phyloP scores from a whole-genome alignment of 371 early-diverging fungal species.

The Lichtheimia hyalospora region DNA sequence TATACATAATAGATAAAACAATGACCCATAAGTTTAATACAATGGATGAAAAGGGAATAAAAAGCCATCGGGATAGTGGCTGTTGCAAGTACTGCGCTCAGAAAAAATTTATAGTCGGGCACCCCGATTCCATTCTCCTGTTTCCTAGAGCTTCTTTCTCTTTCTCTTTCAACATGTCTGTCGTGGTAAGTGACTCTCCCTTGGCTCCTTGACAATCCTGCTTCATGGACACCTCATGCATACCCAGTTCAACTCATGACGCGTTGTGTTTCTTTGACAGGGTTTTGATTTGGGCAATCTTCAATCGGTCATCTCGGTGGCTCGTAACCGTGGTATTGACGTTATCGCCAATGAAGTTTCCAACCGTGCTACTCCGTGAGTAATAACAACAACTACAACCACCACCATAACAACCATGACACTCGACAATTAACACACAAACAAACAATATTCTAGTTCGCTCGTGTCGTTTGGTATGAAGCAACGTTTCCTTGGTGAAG shows the following conservation, averaged over 20 bases:
- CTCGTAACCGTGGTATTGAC: constrained; percentile 97
- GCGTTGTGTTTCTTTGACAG: constrained; percentile 14
- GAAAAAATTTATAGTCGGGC: too few relatives aligned
- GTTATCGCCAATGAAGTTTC: constrained; percentile 96
- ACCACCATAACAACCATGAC: not conserved
- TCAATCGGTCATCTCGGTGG: constrained; percentile 94
- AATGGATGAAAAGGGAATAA: too few relatives aligned
- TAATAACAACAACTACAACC: constrained; percentile 9
- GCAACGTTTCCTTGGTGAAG: constrained; percentile 94
- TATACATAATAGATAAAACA: too few relatives aligned
- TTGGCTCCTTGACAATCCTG: too few relatives aligned
- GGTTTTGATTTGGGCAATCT: constrained; percentile 98
- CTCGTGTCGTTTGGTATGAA: constrained; percentile 93
- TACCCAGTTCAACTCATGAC: too few relatives aligned
- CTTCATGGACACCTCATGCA: not conserved
- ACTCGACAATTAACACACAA: not conserved
- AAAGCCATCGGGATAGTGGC: too few relatives aligned
- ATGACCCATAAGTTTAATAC: too few relatives aligned
- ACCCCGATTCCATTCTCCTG: too few relatives aligned
- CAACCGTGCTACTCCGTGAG: constrained; percentile 95
- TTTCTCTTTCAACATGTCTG: constrained; percentile 31
- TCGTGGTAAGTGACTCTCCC: constrained; percentile 57
- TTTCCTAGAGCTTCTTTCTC: too few relatives aligned
- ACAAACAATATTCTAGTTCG: constrained; percentile 46
- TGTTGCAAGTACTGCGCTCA: too few relatives aligned